Evolutionary conservation across 257 asterid species (phyloP).

Genomic region (Jasminum sambac): DNA sequence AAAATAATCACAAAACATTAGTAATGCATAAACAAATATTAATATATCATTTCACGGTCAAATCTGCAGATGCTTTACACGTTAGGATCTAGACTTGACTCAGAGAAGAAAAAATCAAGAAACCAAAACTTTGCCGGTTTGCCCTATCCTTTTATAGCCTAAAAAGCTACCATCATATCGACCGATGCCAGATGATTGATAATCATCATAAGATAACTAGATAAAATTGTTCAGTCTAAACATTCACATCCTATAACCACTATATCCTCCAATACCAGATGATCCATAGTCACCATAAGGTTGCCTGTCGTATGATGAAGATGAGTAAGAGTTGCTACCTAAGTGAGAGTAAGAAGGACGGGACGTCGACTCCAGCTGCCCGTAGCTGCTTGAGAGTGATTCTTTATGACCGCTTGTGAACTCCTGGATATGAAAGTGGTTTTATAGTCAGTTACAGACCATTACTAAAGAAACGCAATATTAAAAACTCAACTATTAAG

Average conservation of each 20-base stretch:
- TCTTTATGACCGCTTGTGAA: slow-evolving; percentile 61
- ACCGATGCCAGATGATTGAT: slow-evolving; percentile 63
- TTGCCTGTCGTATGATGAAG: slow-evolving; percentile 32
- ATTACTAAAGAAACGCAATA: background rate
- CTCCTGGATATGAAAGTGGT: slow-evolving; percentile 43
- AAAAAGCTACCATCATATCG: slow-evolving; percentile 57
- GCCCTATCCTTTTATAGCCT: slow-evolving; percentile 39
- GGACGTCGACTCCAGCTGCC: slow-evolving; percentile 43
- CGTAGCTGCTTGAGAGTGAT: slow-evolving; percentile 39
- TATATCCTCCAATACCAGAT: slow-evolving; percentile 6
- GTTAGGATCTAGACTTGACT: background rate
- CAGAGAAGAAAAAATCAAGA: background rate
- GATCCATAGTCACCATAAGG: slow-evolving; percentile 5
- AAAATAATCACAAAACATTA: too few relatives aligned
- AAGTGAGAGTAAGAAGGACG: slow-evolving; percentile 60
- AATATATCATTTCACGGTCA: background rate
- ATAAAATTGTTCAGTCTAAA: slow-evolving; percentile 39
- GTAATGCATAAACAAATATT: background rate
- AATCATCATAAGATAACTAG: slow-evolving; percentile 52
- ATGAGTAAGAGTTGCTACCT: slow-evolving; percentile 51
- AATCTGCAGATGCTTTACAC: background rate
- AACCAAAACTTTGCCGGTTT: background rate
- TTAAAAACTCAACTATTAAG: background rate
- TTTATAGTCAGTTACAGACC: background rate
- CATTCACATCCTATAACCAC: slow-evolving; percentile 4